These are phyloP conservation scores for Entoloma clypeatum DNA, from an alignment of 1,284 basidiomycete species.

Conservation along the genomic window DNA sequence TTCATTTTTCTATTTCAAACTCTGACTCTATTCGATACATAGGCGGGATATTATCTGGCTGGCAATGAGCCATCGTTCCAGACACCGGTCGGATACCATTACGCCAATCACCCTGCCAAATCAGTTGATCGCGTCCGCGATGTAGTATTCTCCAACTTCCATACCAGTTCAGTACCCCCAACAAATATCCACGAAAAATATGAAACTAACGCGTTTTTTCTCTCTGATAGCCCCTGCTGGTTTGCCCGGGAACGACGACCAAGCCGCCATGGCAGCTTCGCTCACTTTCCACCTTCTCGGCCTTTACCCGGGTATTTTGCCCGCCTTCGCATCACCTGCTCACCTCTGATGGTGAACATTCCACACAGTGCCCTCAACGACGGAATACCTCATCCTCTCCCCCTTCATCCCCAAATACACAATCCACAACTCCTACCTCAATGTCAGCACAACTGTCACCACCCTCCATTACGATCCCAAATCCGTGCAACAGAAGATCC, in stretches of 20 bases:
- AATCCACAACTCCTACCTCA: constrained; percentile 36
- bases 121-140: constrained; percentile 45
- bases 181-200: no score
- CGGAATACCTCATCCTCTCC: constrained; percentile 44
- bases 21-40: constrained; percentile 22
- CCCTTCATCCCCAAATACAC: constrained; percentile 45
- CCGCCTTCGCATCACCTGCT: no score
- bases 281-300: constrained; percentile 52
- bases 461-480: constrained; percentile 37
- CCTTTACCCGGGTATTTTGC: no score
- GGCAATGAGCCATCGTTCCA: constrained; percentile 49
- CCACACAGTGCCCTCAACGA: constrained; percentile 42
- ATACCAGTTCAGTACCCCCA: no score
- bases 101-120: constrained; percentile 45
- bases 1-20: constrained; percentile 10
- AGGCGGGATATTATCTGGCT: constrained; percentile 42
- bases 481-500: constrained; percentile 33
- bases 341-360: no score
- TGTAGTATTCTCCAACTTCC: constrained; percentile 43
- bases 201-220: no score
- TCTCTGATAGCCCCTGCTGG: no score
- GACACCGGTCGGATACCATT: constrained; percentile 46
- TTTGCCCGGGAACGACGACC: constrained; percentile 56
- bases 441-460: constrained; percentile 36
- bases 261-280: constrained; percentile 50